A percentile compares a stretch with the other conserved stretches of the same genome.
phyloP scores from a whole-genome alignment of 2,329 filamentous ascomycete species.

The Fusarium nisikadoi region DNA sequence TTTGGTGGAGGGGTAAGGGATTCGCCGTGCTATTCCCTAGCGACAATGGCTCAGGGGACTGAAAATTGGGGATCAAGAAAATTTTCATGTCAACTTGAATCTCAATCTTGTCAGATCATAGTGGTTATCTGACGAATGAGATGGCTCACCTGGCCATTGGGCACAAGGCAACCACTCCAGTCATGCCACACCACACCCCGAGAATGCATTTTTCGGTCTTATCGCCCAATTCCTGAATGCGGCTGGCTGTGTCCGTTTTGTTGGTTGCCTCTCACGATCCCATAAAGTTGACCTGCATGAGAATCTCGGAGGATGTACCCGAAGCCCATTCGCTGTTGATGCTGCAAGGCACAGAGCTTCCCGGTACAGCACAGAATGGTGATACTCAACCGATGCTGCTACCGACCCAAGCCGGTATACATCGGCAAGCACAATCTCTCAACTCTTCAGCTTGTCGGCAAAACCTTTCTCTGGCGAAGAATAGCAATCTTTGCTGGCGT shows the following conservation, averaged over 20 bases:
- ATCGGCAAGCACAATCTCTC: neutral
- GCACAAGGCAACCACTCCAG: slow-evolving; percentile 27
- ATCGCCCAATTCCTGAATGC: slow-evolving; percentile 29
- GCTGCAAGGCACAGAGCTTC: slow-evolving; percentile 35
- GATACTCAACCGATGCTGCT: neutral
- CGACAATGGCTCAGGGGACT: slow-evolving; percentile 10
- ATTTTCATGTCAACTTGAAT: slow-evolving; percentile 16
- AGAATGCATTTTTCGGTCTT: slow-evolving; percentile 11
- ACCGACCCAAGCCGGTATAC: slow-evolving; percentile 16
- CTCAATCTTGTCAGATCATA: slow-evolving; percentile 40
- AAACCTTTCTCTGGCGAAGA: neutral
- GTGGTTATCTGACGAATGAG: slow-evolving; percentile 34
- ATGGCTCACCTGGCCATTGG: slow-evolving; percentile 22
- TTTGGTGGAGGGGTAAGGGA: slow-evolving; percentile 9
- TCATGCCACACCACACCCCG: slow-evolving; percentile 21
- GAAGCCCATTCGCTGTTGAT: slow-evolving; percentile 12
- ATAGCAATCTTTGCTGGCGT: slow-evolving; percentile 27
- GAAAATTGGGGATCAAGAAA: slow-evolving; percentile 17
- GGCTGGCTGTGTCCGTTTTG: slow-evolving; percentile 24
- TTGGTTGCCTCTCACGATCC: slow-evolving; percentile 33
- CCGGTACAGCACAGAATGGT: neutral
- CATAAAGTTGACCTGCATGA: slow-evolving; percentile 37
- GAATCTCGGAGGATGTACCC: slow-evolving; percentile 6
- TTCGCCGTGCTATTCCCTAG: slow-evolving; percentile 23
- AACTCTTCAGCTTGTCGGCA: slow-evolving; percentile 5